Conservation (phyloP, 192 early-diverging fungal species). For the Podila verticillata region DNA sequence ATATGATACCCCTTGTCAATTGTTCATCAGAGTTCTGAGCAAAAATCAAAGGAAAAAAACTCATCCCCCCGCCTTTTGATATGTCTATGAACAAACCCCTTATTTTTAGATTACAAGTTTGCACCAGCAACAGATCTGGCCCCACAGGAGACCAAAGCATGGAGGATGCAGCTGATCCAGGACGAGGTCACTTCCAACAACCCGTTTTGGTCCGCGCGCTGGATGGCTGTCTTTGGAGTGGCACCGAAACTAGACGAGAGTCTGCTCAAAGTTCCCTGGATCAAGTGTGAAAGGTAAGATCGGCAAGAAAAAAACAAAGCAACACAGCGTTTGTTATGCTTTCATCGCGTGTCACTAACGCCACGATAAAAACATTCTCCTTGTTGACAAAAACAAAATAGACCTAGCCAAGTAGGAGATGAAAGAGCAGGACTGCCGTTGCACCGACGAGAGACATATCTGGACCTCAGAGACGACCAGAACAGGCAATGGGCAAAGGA, state of each 20-base stretch:
- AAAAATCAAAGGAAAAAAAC: too few species aligned
- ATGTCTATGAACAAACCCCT: too few species aligned
- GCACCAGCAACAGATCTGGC: conserved; percentile 42
- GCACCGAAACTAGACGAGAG: conserved; percentile 42
- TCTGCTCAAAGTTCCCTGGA: conserved; percentile 47
- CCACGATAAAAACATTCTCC: too few species aligned
- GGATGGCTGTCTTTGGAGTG: conserved; percentile 49
- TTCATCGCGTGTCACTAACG: too few species aligned
- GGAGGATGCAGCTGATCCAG: conserved; percentile 43
- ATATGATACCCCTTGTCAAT: neutral
- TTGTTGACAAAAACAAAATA: neutral
- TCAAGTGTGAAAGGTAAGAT: conserved; percentile 45
- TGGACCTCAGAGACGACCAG: conserved; percentile 46
- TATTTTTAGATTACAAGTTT: conserved; percentile 40
- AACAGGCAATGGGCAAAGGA: conserved; percentile 47
- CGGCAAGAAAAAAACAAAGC: too few species aligned
- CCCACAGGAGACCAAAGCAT: conserved; percentile 36
- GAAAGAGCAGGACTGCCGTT: conserved; percentile 17
- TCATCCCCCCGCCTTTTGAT: neutral
- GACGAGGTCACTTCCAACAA: conserved; percentile 45
- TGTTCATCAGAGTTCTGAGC: too few species aligned
- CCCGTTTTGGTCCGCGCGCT: conserved; percentile 47
- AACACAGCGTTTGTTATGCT: too few species aligned
- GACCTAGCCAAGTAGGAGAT: conserved; percentile 16
- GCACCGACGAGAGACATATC: conserved; percentile 43